Evolutionary conservation across 768 basidiomycete genomes (phyloP).

Genomic region (Panus rudis): DNA sequence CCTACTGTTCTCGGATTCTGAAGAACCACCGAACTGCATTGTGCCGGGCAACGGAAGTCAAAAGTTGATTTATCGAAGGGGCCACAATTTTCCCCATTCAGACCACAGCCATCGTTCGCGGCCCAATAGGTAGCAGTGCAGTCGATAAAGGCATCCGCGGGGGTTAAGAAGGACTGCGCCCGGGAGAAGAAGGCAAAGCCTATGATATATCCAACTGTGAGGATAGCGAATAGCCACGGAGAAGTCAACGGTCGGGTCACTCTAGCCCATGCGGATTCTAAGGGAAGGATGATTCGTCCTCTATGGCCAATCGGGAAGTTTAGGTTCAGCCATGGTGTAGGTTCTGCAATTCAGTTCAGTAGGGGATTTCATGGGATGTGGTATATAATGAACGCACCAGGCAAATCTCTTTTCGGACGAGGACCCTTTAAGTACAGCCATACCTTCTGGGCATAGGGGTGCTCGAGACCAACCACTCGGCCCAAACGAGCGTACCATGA

Average conservation of each 20-base stretch:
- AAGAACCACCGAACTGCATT: slow-evolving; percentile 54
- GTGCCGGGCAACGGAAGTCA: slow-evolving; percentile 78
- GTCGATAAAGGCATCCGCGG: slow-evolving; percentile 52
- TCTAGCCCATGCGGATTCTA: slow-evolving; percentile 50
- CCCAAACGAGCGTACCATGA: slow-evolving; percentile 3
- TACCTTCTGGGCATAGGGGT: slow-evolving; percentile 14
- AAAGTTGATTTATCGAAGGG: slow-evolving; percentile 57
- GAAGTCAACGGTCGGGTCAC: slow-evolving; percentile 45
- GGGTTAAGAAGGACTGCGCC: slow-evolving; percentile 65
- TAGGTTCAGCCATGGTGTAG: slow-evolving; percentile 47
- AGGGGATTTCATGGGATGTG: slow-evolving; percentile 2
- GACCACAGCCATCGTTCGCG: slow-evolving; percentile 63
- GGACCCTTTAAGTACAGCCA: slow-evolving; percentile 51
- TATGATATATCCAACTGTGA: slow-evolving; percentile 59
- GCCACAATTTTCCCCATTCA: slow-evolving; percentile 57
- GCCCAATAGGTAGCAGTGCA: slow-evolving; percentile 72
- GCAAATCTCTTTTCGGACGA: slow-evolving; percentile 44
- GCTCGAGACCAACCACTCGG: slow-evolving; percentile 8
- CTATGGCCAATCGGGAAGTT: slow-evolving; percentile 30
- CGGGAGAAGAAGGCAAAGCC: slow-evolving; percentile 67
- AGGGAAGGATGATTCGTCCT: slow-evolving; percentile 15
- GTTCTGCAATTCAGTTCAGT: slow-evolving; percentile 31
- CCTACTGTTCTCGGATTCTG: slow-evolving; percentile 75
- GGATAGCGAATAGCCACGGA: slow-evolving; percentile 46
- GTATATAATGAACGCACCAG: slow-evolving; percentile 29